Conservation (phyloP, 2,329 filamentous ascomycete genomes). For the Metarhizium guizhouense region DNA sequence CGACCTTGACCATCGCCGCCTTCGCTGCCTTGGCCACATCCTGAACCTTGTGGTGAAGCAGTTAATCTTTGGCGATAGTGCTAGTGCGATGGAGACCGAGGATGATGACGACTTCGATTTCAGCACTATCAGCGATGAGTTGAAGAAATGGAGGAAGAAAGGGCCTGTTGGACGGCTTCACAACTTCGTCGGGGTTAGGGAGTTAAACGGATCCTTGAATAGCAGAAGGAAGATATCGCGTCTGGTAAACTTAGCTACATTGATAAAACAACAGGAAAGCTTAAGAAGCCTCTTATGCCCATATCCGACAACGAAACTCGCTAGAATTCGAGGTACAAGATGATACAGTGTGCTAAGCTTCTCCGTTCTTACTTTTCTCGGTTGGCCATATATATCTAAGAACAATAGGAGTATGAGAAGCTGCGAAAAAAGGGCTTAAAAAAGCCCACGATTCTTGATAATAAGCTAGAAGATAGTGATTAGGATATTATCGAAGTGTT, state of each 20-base stretch:
- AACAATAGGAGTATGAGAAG: neutral
- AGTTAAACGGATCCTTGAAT: neutral
- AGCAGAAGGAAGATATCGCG: constrained; percentile 1
- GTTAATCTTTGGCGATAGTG: neutral
- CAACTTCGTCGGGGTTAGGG: neutral
- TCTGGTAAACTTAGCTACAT: neutral
- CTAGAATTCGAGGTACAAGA: neutral
- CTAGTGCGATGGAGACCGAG: neutral
- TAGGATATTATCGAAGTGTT: too few relatives aligned
- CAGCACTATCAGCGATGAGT: neutral
- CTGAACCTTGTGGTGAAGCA: neutral
- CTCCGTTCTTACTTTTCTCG: constrained; percentile 1
- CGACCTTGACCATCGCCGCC: neutral
- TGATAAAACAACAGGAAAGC: too few relatives aligned
- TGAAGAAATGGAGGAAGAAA: neutral
- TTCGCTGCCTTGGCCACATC: constrained; percentile 1
- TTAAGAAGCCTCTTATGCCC: neutral
- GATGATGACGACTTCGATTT: neutral
- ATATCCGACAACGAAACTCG: neutral
- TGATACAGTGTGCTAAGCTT: neutral
- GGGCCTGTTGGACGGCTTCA: neutral
- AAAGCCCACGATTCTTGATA: too few relatives aligned
- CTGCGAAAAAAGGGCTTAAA: too few relatives aligned
- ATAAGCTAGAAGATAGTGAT: too few relatives aligned
- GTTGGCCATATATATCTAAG: neutral